Conservation (phyloP, 2,329 filamentous ascomycete species). For the Sporothrix pseudoabietina region DNA sequence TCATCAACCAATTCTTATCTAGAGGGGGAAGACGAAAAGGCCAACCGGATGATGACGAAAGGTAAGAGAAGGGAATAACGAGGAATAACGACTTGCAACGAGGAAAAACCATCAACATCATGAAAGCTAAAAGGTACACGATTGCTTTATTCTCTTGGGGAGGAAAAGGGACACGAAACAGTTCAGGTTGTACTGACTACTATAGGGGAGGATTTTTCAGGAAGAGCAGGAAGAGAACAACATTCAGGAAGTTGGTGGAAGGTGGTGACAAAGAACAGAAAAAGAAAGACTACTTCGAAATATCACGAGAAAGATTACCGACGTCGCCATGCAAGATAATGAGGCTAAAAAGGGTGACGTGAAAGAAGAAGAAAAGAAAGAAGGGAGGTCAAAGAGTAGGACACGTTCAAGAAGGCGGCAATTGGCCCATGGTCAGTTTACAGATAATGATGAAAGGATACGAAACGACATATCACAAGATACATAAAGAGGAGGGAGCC, state of each 20-base stretch:
- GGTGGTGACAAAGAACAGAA: not conserved
- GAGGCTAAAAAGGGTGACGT: not conserved
- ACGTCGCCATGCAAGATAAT: not conserved
- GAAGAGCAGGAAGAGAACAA: not conserved
- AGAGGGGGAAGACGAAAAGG: not conserved
- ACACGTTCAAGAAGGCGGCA: not conserved
- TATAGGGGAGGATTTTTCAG: not conserved
- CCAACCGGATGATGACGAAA: not conserved
- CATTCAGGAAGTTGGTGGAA: not conserved
- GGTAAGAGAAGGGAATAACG: not conserved
- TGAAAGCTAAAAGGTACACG: not conserved
- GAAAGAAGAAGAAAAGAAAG: no score
- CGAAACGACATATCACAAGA: not conserved
- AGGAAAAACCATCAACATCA: not conserved
- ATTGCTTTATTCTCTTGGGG: not conserved
- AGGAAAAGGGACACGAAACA: not conserved
- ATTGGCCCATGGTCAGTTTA: not conserved
- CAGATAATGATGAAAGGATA: not conserved
- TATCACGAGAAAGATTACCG: not conserved
- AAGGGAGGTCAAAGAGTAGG: not conserved
- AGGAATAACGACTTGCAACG: conserved; percentile 18
- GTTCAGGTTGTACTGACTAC: conserved; percentile 6
- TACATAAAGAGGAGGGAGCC: conserved; percentile 9
- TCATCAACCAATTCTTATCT: not conserved
- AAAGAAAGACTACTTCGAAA: not conserved